Evolutionary conservation across 2,329 filamentous ascomycete genomes (phyloP).

Genomic region (Cryphonectria radicalis): DNA sequence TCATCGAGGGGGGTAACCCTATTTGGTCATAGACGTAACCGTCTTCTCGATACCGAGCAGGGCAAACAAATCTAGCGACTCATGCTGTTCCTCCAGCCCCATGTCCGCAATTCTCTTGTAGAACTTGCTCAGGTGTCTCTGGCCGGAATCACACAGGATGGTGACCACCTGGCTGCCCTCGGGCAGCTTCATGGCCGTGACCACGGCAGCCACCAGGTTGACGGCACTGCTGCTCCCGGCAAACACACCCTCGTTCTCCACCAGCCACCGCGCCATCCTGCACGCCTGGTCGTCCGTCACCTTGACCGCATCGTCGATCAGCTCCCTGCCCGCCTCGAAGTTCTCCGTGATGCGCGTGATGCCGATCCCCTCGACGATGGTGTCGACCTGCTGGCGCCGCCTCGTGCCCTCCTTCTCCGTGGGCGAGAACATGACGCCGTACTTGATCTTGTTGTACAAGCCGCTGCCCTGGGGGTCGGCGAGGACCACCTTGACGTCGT

Average conservation of each 20-base stretch:
- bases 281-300: conserved; percentile 89
- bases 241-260: conserved; percentile 94
- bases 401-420: conserved; percentile 92
- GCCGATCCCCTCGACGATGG: conserved; percentile 93
- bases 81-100: conserved; percentile 65
- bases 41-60: conserved; percentile 50
- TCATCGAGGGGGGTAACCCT: background rate
- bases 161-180: conserved; percentile 73
- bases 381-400: conserved; percentile 88
- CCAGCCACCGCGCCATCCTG: conserved; percentile 93
- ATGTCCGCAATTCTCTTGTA: conserved; percentile 75
- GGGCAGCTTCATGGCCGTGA: conserved; percentile 66
- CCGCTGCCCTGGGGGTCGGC: conserved; percentile 95
- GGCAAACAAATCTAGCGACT: conserved; percentile 51
- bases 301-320: conserved; percentile 88
- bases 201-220: conserved; percentile 84
- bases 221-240: conserved; percentile 95
- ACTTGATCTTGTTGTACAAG: conserved; percentile 86
- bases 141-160: conserved; percentile 83
- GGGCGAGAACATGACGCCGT: conserved; percentile 92
- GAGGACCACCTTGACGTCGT: conserved; percentile 71
- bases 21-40: background rate
- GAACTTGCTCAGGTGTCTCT: conserved; percentile 81
- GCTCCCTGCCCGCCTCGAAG: conserved; percentile 82
- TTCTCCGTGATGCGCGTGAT: conserved; percentile 95